Evolutionary conservation across 2,329 filamentous ascomycete genomes (phyloP).

Genomic region (Tolypocladium inflatum): DNA sequence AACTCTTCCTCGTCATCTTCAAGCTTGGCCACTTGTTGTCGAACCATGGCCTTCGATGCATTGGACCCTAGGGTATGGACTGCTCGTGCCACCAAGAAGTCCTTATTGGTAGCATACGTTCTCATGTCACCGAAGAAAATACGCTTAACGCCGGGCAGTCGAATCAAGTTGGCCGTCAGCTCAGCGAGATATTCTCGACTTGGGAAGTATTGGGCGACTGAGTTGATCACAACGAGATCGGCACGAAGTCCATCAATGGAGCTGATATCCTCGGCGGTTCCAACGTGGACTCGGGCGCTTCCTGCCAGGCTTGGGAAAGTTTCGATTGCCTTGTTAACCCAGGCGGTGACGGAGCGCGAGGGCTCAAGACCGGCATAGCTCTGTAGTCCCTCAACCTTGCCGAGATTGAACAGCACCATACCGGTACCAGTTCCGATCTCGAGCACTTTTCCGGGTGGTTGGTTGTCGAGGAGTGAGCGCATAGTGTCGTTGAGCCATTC

Average conservation of each 20-base stretch:
- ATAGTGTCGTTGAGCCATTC: conserved; percentile 23
- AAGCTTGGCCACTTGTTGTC: conserved; percentile 6
- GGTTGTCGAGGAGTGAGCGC: conserved; percentile 6
- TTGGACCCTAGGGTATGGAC: background rate
- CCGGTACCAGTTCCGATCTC: conserved; percentile 20
- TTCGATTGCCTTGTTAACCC: conserved; percentile 4
- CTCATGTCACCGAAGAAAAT: conserved; percentile 13
- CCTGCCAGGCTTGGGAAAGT: no score
- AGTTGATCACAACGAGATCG: conserved; percentile 7
- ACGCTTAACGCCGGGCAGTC: background rate
- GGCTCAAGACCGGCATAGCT: conserved; percentile 20
- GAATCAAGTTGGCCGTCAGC: background rate
- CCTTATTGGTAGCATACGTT: conserved; percentile 5
- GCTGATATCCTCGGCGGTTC: no score
- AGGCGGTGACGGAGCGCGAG: conserved; percentile 1
- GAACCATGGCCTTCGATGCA: background rate
- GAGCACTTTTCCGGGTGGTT: conserved; percentile 9
- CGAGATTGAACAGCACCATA: conserved; percentile 11
- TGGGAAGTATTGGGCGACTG: conserved; percentile 4
- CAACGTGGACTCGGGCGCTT: no score
- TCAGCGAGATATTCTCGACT: background rate
- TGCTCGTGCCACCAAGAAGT: conserved; percentile 5
- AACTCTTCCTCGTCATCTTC: conserved; percentile 9
- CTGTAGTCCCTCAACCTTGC: conserved; percentile 2
- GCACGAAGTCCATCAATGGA: no score